These are phyloP conservation scores for Durio zibethinus DNA, from an alignment of 345 rosid genomes.

Conservation along the genomic window DNA sequence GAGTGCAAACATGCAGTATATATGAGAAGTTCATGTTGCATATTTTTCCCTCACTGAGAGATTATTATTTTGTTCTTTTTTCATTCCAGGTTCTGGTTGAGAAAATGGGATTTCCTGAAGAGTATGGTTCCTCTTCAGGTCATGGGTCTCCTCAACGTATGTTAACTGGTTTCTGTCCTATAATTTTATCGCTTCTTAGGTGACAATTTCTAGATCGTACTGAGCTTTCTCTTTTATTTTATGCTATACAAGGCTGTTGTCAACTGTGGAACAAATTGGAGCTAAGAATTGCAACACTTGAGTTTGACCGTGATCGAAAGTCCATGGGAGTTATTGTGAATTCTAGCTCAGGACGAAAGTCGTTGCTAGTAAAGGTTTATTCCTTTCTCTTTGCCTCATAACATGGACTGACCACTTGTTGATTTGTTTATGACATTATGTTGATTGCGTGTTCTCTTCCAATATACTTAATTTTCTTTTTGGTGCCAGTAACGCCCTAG, in stretches of 20 bases:
- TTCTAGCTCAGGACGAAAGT: conserved; percentile 63
- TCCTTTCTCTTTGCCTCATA: neutral
- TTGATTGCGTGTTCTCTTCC: neutral
- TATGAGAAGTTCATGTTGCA: neutral
- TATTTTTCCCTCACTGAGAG: neutral
- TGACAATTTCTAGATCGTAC: neutral
- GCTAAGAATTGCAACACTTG: conserved; percentile 86
- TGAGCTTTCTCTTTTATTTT: neutral
- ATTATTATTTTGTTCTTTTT: neutral
- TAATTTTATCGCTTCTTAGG: neutral
- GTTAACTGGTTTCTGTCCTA: conserved; percentile 16
- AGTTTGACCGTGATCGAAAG: conserved; percentile 86
- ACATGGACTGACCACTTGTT: neutral
- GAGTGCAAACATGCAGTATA: neutral
- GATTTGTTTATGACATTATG: neutral
- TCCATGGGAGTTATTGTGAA: conserved; percentile 97
- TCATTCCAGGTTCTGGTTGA: conserved; percentile 80
- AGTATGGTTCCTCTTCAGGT: conserved; percentile 36
- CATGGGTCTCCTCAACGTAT: conserved; percentile 50
- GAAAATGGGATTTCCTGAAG: conserved; percentile 87
- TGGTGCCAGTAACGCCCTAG: neutral
- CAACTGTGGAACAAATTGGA: conserved; percentile 63
- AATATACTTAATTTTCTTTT: neutral
- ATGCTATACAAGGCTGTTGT: conserved; percentile 53
- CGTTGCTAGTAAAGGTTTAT: conserved; percentile 81